phyloP scores from a whole-genome alignment of 2,329 filamentous ascomycete genomes.

The Helotiales sp. region DNA sequence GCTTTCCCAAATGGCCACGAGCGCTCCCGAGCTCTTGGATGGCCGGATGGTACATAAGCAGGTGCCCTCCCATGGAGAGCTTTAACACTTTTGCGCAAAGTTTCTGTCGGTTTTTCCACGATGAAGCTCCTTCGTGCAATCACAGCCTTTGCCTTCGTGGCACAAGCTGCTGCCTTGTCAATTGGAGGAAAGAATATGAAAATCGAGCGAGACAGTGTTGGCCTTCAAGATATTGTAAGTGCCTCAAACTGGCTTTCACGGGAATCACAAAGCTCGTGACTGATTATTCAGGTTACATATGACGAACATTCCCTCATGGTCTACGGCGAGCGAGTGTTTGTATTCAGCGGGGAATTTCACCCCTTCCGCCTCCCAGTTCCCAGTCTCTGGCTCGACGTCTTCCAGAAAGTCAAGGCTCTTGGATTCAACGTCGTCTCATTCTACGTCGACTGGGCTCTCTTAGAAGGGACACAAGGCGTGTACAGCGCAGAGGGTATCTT shows the following conservation, averaged over 20 bases:
- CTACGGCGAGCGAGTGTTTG: constrained; percentile 63
- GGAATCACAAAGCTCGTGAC: not conserved
- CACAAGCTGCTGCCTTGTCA: constrained; percentile 52
- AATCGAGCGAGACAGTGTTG: constrained; percentile 55
- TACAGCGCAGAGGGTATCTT: constrained; percentile 76
- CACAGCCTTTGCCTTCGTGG: constrained; percentile 47
- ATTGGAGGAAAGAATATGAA: constrained; percentile 55
- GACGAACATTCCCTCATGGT: constrained; percentile 67
- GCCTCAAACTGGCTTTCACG: not conserved
- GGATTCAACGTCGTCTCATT: constrained; percentile 83
- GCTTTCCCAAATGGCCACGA: not conserved
- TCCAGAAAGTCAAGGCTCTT: constrained; percentile 82
- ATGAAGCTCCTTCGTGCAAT: constrained; percentile 48
- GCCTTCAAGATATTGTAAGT: constrained; percentile 61
- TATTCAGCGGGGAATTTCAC: constrained; percentile 69
- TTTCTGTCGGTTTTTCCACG: not conserved
- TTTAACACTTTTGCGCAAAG: not conserved
- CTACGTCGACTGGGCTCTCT: constrained; percentile 78
- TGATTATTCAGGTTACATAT: constrained; percentile 56
- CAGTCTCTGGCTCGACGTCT: constrained; percentile 70
- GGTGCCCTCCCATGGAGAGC: not conserved
- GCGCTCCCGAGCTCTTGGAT: not conserved
- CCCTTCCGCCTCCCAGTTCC: constrained; percentile 66
- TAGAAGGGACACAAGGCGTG: constrained; percentile 74
- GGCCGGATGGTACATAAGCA: constrained; percentile 16